phyloP scores from a whole-genome alignment of 1,284 basidiomycete genomes.

The Trichosporon asahii region DNA sequence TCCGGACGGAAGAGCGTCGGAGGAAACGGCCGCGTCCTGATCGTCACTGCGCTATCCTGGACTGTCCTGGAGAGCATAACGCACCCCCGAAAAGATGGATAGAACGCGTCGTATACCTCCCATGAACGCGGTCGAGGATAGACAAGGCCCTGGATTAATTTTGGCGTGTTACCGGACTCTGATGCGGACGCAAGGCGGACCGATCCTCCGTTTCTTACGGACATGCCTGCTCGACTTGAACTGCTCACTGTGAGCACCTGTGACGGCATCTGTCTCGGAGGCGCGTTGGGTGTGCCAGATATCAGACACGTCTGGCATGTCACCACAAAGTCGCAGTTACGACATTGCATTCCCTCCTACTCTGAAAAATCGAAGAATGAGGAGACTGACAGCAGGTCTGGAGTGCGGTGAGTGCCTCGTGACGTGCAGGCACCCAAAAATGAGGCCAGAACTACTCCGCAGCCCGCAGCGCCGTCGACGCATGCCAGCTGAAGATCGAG shows the following conservation, averaged over 20 bases:
- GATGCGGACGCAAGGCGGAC: too few species aligned
- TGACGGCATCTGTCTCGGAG: not conserved
- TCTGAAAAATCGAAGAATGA: too few species aligned
- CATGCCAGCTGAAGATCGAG: too few species aligned
- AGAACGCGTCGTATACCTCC: not conserved
- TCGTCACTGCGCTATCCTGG: too few species aligned
- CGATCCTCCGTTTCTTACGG: too few species aligned
- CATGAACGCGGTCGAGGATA: not conserved
- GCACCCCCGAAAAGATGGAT: not conserved
- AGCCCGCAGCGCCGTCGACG: not conserved
- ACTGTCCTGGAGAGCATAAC: not conserved
- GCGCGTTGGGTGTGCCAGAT: not conserved
- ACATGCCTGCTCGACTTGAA: too few species aligned
- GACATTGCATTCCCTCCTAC: not conserved
- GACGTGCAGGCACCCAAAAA: not conserved
- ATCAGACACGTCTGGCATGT: not conserved
- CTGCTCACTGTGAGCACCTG: not conserved
- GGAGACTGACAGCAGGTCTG: too few species aligned
- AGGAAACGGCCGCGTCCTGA: not conserved
- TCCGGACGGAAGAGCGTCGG: not conserved
- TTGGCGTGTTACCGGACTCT: too few species aligned
- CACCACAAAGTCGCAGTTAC: not conserved
- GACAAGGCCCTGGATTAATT: not conserved
- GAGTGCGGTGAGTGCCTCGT: not conserved
- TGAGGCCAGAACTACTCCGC: not conserved